Percentiles rank a stretch among this genome's conserved stretches.
These are phyloP conservation scores for Liquidambar formosana DNA, from an alignment of 164 flowering plant species.

Conservation along the genomic window DNA sequence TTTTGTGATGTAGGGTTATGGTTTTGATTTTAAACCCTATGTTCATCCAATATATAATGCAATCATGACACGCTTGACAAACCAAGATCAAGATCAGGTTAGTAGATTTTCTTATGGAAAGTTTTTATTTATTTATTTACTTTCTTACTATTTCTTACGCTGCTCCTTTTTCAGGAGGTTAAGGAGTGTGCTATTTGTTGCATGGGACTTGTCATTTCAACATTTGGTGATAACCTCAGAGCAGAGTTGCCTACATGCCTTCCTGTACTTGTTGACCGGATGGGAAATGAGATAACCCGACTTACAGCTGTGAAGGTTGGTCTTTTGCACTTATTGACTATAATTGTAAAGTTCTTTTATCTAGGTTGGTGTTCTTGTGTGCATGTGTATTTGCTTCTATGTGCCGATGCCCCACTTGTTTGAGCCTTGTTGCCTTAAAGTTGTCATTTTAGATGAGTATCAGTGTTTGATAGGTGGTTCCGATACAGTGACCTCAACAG, in stretches of 20 bases:
- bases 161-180: conserved; percentile 70
- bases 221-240: conserved; percentile 90
- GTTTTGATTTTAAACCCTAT: conserved; percentile 83
- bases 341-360: neutral
- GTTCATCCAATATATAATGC: conserved; percentile 89
- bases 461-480: too few relatives aligned
- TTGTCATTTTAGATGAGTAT: neutral
- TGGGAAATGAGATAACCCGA: conserved; percentile 99
- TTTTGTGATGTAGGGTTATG: conserved; percentile 47
- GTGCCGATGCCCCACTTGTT: neutral
- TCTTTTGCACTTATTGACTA: neutral
- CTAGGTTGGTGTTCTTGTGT: neutral
- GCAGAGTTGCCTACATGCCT: conserved; percentile 78
- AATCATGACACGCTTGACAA: conserved; percentile 85
- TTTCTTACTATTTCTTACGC: conserved; percentile 8
- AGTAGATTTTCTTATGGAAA: conserved; percentile 5
- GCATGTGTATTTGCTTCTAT: neutral
- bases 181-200: conserved; percentile 99
- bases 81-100: conserved; percentile 99
- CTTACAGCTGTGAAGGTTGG: conserved; percentile 98
- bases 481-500: too few relatives aligned
- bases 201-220: conserved; percentile 92
- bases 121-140: neutral
- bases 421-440: neutral
- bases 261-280: conserved; percentile 96